Base-by-base conservation (phyloP, 2,329 filamentous ascomycete species). In the Xylaria sp. region DNA sequence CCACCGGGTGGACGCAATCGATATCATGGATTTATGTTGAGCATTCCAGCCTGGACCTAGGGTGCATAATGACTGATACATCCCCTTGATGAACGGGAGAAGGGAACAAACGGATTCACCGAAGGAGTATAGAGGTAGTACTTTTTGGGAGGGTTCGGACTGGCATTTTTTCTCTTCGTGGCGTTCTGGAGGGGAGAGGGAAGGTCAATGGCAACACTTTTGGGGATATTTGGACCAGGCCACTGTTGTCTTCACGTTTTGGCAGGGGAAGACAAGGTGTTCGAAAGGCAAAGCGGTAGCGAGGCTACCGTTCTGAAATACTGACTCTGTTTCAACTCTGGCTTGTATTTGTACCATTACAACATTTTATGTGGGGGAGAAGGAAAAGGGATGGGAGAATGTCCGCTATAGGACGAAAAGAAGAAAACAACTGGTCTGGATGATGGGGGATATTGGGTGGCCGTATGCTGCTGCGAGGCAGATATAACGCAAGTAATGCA, bases 11-110 rank as follows among this genome's bases (percentile, higher is more conserved):
- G 59, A 61, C 56, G 58, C 54, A 50, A 57, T 63, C 62, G 55
- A 60, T 62, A 63, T 66, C 50, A 66, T 50, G 61, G 57, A 52
- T 60, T 66, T 50, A 64, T 49, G 56, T 60, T 59, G 55, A 54
- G 42, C 51, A 49, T 62, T 59, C 56, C 56, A 20, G 26, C 51
- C 21, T 22, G 57, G 57, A 58, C 52, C 43, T 49, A 49, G 42
- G 52, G 48, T 54, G 58, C 54, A 59, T 52, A 56, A 59, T 42
- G 56, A 50, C 29, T 56, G 41, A 26, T 17, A 47, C 20, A 48
- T 29, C 40, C 26, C 34, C 18, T n/a, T 40, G 24, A 41, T 7
- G 44, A n/a, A 52, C 26, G 20, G 44, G 34, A 50, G 40, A 34
- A 37, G 43, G 11, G 9, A 42, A 22, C 26, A 42, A 7, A 45